Evolutionary conservation across 164 flowering plant species (phyloP).

Genomic region (Tinospora cordifolia): DNA sequence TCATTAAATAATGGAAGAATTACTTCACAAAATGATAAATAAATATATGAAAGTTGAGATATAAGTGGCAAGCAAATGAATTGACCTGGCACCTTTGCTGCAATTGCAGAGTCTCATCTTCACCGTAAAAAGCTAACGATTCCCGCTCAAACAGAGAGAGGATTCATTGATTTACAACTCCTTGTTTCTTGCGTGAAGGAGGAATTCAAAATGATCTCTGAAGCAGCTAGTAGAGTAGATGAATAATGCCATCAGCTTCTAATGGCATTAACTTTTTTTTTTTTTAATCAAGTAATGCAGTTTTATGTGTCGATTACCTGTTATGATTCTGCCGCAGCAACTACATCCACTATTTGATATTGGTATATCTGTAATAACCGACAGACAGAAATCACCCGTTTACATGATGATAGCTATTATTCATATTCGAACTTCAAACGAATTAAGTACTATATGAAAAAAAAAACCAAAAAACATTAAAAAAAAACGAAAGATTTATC

Average conservation of each 20-base stretch:
- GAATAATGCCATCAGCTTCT: background rate
- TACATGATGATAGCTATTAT: too few species aligned
- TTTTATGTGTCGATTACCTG: background rate
- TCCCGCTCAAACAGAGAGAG: slow-evolving; percentile 11
- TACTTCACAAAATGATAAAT: too few species aligned
- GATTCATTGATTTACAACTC: slow-evolving; percentile 11
- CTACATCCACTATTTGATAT: background rate
- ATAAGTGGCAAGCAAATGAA: too few species aligned
- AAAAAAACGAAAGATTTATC: background rate
- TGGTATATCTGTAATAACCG: background rate
- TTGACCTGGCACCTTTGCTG: too few species aligned
- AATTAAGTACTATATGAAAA: too few species aligned
- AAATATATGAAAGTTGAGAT: too few species aligned
- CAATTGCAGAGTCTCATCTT: slow-evolving; percentile 10
- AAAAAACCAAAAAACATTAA: too few species aligned
- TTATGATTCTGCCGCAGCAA: background rate
- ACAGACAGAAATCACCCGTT: background rate
- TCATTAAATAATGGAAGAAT: too few species aligned
- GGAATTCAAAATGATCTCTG: slow-evolving; percentile 14
- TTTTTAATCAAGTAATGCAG: background rate
- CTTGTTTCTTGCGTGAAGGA: slow-evolving; percentile 16
- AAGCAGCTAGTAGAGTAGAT: slow-evolving; percentile 6
- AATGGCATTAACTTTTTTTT: background rate
- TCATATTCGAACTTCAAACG: too few species aligned
- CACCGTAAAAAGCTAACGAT: slow-evolving; percentile 15